phyloP scores from a whole-genome alignment of 495 filamentous ascomycete genomes.

The Xylaria acuta region DNA sequence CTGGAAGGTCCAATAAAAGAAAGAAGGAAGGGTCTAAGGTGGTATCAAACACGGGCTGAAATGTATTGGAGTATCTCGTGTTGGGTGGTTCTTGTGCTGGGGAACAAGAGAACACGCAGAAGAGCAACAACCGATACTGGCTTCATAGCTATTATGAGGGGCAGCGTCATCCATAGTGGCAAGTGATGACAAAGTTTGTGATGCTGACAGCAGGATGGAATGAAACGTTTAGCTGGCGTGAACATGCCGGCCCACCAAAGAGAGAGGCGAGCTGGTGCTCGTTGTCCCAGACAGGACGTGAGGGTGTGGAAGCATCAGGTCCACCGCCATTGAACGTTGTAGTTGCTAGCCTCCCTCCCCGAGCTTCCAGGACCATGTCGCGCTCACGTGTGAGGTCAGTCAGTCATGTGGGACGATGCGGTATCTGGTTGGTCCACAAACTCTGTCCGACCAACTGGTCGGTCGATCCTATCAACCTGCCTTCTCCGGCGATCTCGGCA shows the following conservation, averaged over 20 bases:
- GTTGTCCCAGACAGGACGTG: slow-evolving; percentile 5
- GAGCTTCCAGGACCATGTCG: slow-evolving; percentile 12
- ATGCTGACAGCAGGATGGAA: slow-evolving; percentile 35
- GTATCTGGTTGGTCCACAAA: slow-evolving; percentile 37
- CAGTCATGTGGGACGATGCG: slow-evolving; percentile 38
- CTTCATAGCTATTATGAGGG: slow-evolving; percentile 40
- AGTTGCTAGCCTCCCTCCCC: slow-evolving; percentile 31
- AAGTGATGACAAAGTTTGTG: slow-evolving; percentile 25
- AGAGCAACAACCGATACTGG: slow-evolving; percentile 24
- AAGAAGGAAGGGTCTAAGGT: slow-evolving; percentile 27
- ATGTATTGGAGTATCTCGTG: slow-evolving; percentile 14
- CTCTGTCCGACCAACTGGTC: slow-evolving; percentile 15
- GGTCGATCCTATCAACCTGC: slow-evolving; percentile 30
- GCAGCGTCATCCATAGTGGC: slow-evolving; percentile 28
- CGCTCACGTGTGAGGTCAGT: slow-evolving; percentile 25
- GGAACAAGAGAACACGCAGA: slow-evolving; percentile 27
- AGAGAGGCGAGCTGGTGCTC: slow-evolving; percentile 30
- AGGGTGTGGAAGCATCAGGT: slow-evolving; percentile 27
- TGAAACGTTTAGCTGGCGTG: slow-evolving; percentile 40
- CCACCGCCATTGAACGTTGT: slow-evolving; percentile 40
- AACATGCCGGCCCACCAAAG: slow-evolving; percentile 32
- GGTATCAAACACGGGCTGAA: slow-evolving; percentile 21
- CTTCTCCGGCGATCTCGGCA: slow-evolving; percentile 39
- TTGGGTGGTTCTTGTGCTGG: slow-evolving; percentile 26
- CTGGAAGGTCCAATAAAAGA: slow-evolving; percentile 28